Percentiles rank a stretch among this genome's conserved stretches.
Conservation (phyloP, 2,329 filamentous ascomycete genomes). For the Aspergillus sp. region DNA sequence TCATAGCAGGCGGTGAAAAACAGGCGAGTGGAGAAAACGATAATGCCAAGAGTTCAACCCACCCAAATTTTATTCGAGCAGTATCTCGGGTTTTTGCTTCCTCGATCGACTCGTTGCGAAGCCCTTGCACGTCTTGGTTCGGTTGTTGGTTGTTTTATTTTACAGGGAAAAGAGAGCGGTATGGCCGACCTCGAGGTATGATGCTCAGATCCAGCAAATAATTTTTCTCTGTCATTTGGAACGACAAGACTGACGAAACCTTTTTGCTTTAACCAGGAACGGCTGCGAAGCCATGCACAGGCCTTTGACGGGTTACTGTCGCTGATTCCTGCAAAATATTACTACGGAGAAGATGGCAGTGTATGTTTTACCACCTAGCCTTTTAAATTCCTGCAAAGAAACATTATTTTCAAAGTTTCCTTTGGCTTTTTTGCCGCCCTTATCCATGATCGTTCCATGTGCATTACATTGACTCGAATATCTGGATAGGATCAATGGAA, state of each 20-base stretch:
- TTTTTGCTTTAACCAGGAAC: slow-evolving; percentile 40
- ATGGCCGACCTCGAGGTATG: slow-evolving; percentile 45
- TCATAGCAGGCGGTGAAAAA: slow-evolving; percentile 19
- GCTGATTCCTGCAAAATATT: slow-evolving; percentile 84
- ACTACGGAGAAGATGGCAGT: slow-evolving; percentile 82
- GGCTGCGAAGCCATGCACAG: slow-evolving; percentile 58
- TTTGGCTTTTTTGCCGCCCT: slow-evolving; percentile 16
- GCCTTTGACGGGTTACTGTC: slow-evolving; percentile 86
- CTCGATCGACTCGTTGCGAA: slow-evolving; percentile 16
- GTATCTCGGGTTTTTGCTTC: slow-evolving; percentile 24
- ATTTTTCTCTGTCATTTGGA: slow-evolving; percentile 12
- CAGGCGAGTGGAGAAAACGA: slow-evolving; percentile 32
- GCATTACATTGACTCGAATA: slow-evolving; percentile 17
- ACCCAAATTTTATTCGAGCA: slow-evolving; percentile 37
- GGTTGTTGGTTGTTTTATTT: slow-evolving; percentile 9
- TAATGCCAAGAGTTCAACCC: slow-evolving; percentile 40
- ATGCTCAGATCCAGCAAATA: slow-evolving; percentile 11
- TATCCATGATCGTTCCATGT: slow-evolving; percentile 1
- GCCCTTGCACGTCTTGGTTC: slow-evolving; percentile 13
- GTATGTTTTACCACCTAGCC: slow-evolving; percentile 55
- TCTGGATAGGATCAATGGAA: slow-evolving; percentile 79
- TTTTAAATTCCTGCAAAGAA: slow-evolving; percentile 13
- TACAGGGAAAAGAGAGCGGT: slow-evolving; percentile 8
- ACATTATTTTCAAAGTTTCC: slow-evolving; percentile 8
- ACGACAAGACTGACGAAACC: slow-evolving; percentile 22